Percentiles rank a stretch among this genome's conserved stretches.
These are phyloP conservation scores for Solanum phureja DNA, from an alignment of 257 asterid genomes.

Conservation along the genomic window DNA sequence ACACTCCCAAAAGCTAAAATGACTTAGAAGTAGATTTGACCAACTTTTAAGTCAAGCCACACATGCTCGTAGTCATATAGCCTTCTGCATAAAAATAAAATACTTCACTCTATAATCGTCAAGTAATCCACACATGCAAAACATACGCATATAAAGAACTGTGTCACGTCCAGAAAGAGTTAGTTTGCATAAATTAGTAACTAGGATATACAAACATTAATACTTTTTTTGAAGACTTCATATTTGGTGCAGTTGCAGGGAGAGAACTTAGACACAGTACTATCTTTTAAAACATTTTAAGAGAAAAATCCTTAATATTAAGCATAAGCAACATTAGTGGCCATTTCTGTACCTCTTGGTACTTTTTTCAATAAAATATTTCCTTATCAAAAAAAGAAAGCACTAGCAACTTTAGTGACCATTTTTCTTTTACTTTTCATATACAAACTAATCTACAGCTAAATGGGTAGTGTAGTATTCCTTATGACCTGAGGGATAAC, in stretches of 20 bases:
- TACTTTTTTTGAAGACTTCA: background rate
- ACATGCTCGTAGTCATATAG: background rate
- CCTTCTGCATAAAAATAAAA: background rate
- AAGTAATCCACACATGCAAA: background rate
- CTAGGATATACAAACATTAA: background rate
- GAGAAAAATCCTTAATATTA: background rate
- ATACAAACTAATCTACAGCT: background rate
- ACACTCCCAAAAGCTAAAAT: background rate
- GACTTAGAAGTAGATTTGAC: background rate
- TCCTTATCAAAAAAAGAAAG: background rate
- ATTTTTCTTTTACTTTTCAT: background rate
- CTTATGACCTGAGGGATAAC: background rate
- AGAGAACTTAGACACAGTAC: background rate
- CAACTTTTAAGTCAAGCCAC: background rate
- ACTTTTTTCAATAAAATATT: background rate
- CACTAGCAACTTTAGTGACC: background rate
- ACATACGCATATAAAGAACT: background rate
- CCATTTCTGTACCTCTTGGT: background rate
- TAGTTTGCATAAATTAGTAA: background rate
- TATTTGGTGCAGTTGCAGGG: background rate
- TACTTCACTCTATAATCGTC: background rate
- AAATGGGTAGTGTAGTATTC: background rate
- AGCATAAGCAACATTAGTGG: background rate
- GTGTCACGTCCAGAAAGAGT: background rate
- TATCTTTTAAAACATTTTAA: background rate